Percentiles rank a stretch among this genome's conserved stretches.
Conservation (phyloP, 139 green algal species). For the Yamagishiella unicocca region DNA sequence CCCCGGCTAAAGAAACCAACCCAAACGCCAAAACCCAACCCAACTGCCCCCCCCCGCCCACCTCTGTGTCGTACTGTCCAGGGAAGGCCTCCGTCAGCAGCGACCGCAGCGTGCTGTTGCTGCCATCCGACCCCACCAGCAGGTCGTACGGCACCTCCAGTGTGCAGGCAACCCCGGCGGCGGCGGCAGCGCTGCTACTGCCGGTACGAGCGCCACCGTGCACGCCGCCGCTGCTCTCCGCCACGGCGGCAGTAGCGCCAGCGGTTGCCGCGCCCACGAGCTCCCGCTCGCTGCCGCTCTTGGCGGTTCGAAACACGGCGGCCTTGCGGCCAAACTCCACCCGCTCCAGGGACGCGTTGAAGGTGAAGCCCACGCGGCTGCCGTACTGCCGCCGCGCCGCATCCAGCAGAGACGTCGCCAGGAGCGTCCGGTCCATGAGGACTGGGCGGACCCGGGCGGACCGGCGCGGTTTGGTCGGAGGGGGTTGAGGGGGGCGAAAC, state of each 20-base stretch:
- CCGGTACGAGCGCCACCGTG: too few relatives aligned
- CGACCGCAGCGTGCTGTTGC: conserved; percentile 8
- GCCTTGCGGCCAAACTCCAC: background rate
- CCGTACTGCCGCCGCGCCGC: conserved; percentile 3
- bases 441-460: background rate
- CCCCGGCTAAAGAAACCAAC: too few relatives aligned
- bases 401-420: conserved; percentile 22
- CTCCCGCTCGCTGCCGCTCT: background rate
- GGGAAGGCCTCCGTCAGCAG: conserved; percentile 14
- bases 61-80: conserved; percentile 22
- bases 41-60: background rate
- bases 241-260: background rate
- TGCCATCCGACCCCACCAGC: conserved; percentile 35
- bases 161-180: background rate
- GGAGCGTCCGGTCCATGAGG: conserved; percentile 35
- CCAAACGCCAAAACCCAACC: background rate
- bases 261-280: background rate
- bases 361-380: conserved; percentile 14
- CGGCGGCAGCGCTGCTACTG: background rate
- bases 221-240: background rate
- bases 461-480: background rate
- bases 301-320: background rate
- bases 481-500: background rate
- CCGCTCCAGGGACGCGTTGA: background rate
- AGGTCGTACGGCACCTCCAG: conserved; percentile 26